Conservation (phyloP, 1,139 yeast species). For the Pichia sp. region DNA sequence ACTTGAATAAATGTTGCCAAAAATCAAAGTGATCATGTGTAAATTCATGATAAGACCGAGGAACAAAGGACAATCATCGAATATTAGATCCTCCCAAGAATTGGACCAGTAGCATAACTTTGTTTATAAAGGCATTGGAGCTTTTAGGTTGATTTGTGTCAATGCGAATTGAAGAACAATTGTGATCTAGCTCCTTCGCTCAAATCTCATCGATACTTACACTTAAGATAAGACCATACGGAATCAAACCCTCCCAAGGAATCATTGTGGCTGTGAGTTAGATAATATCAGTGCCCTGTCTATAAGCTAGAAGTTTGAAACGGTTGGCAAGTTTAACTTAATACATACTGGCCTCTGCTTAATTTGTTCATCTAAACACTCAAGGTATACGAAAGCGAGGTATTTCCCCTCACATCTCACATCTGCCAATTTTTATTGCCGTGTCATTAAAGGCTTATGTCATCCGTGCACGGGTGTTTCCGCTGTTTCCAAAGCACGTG, state of each 20-base stretch:
- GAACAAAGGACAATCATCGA: too few species aligned
- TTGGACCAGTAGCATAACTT: too few species aligned
- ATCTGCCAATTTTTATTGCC: not conserved
- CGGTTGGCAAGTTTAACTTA: too few species aligned
- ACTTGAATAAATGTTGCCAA: too few species aligned
- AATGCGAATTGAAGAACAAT: too few species aligned
- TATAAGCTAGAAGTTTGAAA: not conserved
- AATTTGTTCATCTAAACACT: not conserved
- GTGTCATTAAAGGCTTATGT: not conserved
- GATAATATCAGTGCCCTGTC: not conserved
- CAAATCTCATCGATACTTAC: conserved; percentile 32
- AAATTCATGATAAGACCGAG: too few species aligned
- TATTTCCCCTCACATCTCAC: conserved; percentile 1
- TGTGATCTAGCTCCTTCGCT: not conserved
- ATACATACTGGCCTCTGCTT: not conserved
- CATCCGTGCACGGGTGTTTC: not conserved
- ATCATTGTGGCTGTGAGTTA: conserved; percentile 38
- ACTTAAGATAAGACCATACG: conserved; percentile 59
- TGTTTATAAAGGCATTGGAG: too few species aligned
- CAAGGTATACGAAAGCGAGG: not conserved
- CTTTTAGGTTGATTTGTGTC: too few species aligned
- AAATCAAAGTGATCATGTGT: too few species aligned
- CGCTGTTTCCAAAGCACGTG: not conserved
- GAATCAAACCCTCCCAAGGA: conserved; percentile 70
- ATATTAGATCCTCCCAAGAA: too few species aligned